A percentile compares a stretch with the other conserved stretches of the same genome.
Conservation (phyloP, 2,329 filamentous ascomycete species). For the Pestalotiopsis sp. region DNA sequence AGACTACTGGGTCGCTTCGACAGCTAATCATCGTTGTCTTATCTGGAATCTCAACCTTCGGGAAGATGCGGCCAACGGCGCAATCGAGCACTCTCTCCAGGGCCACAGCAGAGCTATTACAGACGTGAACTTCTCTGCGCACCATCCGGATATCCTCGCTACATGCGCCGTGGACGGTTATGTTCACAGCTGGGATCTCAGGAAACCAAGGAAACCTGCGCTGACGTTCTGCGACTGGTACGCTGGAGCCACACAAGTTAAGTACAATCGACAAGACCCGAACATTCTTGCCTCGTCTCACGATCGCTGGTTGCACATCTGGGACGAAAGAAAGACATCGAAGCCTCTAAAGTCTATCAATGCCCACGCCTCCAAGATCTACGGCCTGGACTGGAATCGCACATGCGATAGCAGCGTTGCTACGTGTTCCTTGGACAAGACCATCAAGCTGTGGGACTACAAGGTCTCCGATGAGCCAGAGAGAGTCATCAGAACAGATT, state of each 20-base stretch:
- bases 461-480: slow-evolving; percentile 66
- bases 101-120: slow-evolving; percentile 88
- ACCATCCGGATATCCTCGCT: slow-evolving; percentile 85
- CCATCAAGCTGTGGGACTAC: slow-evolving; percentile 93
- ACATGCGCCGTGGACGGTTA: slow-evolving; percentile 94
- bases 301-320: slow-evolving; percentile 84
- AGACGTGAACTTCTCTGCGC: slow-evolving; percentile 94
- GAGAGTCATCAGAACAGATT: slow-evolving; percentile 78
- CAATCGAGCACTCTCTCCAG: slow-evolving; percentile 85
- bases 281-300: slow-evolving; percentile 89
- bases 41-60: slow-evolving; percentile 89
- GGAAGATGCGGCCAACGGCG: slow-evolving; percentile 69
- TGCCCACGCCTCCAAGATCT: slow-evolving; percentile 91
- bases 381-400: slow-evolving; percentile 93
- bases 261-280: slow-evolving; percentile 88
- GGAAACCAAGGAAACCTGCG: slow-evolving; percentile 71
- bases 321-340: slow-evolving; percentile 83
- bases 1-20: slow-evolving; percentile 92
- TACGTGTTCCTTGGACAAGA: slow-evolving; percentile 89
- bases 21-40: slow-evolving; percentile 90
- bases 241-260: slow-evolving; percentile 91
- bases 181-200: slow-evolving; percentile 89
- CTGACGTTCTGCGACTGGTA: slow-evolving; percentile 91
- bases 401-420: slow-evolving; percentile 71
- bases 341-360: slow-evolving; percentile 81